These are phyloP conservation scores for Prunus padus DNA, from an alignment of 306 rosid genomes.

Conservation along the genomic window DNA sequence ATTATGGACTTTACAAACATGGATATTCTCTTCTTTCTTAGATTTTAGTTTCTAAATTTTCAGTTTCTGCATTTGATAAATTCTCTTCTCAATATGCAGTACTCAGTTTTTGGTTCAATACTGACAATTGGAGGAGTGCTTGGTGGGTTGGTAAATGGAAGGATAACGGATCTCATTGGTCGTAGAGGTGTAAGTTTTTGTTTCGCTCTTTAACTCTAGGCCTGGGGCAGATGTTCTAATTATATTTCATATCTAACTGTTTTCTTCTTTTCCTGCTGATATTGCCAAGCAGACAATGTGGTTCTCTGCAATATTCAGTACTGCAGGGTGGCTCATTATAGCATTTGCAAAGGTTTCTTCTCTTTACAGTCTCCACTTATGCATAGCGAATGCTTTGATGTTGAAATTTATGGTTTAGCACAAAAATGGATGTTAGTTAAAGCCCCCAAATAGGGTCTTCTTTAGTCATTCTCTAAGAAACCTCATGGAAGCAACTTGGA, in stretches of 20 bases:
- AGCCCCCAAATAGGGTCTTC: neutral
- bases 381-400: neutral
- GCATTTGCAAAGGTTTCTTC: slow-evolving; percentile 29
- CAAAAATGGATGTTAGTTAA: neutral
- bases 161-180: slow-evolving; percentile 33
- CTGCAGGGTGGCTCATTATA: slow-evolving; percentile 41
- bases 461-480: neutral
- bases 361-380: neutral
- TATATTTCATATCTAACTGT: neutral
- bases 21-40: neutral
- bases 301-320: slow-evolving; percentile 21
- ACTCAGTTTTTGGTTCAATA: slow-evolving; percentile 8
- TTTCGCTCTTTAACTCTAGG: neutral
- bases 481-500: neutral
- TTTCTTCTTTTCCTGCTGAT: neutral
- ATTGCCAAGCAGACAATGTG: slow-evolving; percentile 32
- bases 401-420: neutral
- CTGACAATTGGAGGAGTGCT: slow-evolving; percentile 39
- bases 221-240: neutral
- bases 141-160: slow-evolving; percentile 38
- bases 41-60: no score
- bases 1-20: no score
- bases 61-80: neutral
- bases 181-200: slow-evolving; percentile 39
- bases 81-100: slow-evolving; percentile 19